Conservation (phyloP, 805 yeast species). For the Cephaloascus albidus region DNA sequence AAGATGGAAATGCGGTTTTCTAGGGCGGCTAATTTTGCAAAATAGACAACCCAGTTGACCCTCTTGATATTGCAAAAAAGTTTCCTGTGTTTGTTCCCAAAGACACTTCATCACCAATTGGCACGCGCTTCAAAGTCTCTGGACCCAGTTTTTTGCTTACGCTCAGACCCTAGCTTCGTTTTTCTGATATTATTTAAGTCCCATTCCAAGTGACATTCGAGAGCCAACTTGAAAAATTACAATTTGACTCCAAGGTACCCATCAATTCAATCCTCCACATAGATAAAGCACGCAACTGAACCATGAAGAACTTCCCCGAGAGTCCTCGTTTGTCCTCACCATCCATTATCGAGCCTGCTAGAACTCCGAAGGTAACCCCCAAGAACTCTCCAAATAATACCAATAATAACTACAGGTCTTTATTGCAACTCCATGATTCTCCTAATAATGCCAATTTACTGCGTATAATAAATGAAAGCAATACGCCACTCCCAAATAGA, state of each 20-base stretch:
- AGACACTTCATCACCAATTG: too few species aligned
- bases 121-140: too few species aligned
- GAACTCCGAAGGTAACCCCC: background rate
- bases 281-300: background rate
- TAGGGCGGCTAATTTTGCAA: too few species aligned
- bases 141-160: too few species aligned
- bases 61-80: too few species aligned
- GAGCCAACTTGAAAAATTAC: background rate
- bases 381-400: background rate
- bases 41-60: too few species aligned
- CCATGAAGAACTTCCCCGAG: background rate
- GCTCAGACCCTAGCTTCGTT: too few species aligned
- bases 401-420: background rate
- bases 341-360: too few species aligned
- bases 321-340: too few species aligned
- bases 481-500: background rate
- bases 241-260: background rate
- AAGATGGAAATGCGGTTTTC: too few species aligned
- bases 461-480: background rate
- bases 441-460: background rate
- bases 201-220: background rate
- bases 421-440: background rate
- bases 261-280: background rate
- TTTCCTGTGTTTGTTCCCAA: too few species aligned
- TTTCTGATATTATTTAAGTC: background rate